Evolutionary conservation across 768 basidiomycete species (phyloP), one percentile per base, ranked within the genome.

Genomic region (Amanita molliuscula): DNA sequence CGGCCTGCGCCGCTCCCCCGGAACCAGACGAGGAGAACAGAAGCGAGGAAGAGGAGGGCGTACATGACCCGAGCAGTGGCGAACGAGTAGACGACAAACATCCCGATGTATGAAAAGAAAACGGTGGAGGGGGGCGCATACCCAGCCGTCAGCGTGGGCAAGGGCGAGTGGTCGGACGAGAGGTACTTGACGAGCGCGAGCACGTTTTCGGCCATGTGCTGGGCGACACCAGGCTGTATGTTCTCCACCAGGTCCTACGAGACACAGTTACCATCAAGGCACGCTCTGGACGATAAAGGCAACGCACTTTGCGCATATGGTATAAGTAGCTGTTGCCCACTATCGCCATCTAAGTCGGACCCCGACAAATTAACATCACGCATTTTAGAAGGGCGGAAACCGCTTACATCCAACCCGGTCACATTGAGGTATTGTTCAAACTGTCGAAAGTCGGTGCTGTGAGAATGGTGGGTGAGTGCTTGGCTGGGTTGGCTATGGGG

Each of bases 401-500:
- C 13, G 67, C 81, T 59, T 59, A 88, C 89, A 63, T 98, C 95
- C 18, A 97, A 66, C 9, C 95, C 95, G 0, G 92, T 87, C 16
- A 97, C 82, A 57, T 89, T 87, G 28, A 94, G 67, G 61, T 96
- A 96, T 50, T 84, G 68, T 57, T 90, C 87, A 54, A 96, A 97
- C 56, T 97, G 95, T 25, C 89, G 81, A 59, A 97, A 97, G 64
- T 98, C 94, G 45, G 95, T 98, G 60, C 90, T 92, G n/a, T n/a
- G 57, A 31, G 46, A 40, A 11, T 18, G 11, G 33, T 18, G 4
- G 25, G 36, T 8, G 15, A 10, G 44, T 20, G 51, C 26, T 31
- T 11, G 6, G 29, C 25, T 44, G 25, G 20, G 35, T 18, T 20
- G 40, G 13, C 50, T 29, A 20, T 1, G 34, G 38, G 18, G 3